Percentiles rank a stretch among this genome's conserved stretches.
phyloP scores from a whole-genome alignment of 305 asterid species.

The Fraxinus velutina region DNA sequence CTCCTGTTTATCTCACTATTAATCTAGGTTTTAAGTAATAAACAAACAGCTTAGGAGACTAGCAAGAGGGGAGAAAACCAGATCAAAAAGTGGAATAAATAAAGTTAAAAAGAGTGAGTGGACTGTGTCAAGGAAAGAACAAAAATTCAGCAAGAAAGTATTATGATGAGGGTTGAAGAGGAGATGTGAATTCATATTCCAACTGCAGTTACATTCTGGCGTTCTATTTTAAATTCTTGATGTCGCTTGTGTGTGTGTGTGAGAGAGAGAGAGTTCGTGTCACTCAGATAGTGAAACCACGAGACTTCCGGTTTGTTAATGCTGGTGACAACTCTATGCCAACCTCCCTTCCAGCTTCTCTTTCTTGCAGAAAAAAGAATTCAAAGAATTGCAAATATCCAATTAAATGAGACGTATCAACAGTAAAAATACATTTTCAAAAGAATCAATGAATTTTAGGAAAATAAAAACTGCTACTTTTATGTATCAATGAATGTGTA shows the following conservation, averaged over 20 bases:
- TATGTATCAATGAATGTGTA: conserved; percentile 23
- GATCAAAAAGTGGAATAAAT: background rate
- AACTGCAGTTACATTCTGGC: background rate
- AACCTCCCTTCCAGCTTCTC: background rate
- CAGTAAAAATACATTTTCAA: background rate
- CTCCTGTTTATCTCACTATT: background rate
- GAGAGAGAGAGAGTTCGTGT: conserved; percentile 11
- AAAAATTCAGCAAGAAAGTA: background rate
- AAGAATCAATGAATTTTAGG: conserved; percentile 13
- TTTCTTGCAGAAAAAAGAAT: background rate
- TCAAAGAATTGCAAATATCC: background rate
- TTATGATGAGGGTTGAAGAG: background rate
- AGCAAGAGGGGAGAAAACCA: background rate
- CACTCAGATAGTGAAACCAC: background rate
- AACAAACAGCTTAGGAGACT: background rate
- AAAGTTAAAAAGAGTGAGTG: background rate
- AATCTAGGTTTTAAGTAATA: background rate
- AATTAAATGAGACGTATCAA: background rate
- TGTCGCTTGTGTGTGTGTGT: background rate
- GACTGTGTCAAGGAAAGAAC: background rate
- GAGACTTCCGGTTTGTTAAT: background rate
- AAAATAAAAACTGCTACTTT: background rate
- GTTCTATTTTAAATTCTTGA: background rate
- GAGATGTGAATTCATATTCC: background rate
- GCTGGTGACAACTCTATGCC: conserved; percentile 20